These are phyloP conservation scores for Chaetomium olivaceum DNA, from an alignment of 2,329 filamentous ascomycete genomes.

Conservation along the genomic window DNA sequence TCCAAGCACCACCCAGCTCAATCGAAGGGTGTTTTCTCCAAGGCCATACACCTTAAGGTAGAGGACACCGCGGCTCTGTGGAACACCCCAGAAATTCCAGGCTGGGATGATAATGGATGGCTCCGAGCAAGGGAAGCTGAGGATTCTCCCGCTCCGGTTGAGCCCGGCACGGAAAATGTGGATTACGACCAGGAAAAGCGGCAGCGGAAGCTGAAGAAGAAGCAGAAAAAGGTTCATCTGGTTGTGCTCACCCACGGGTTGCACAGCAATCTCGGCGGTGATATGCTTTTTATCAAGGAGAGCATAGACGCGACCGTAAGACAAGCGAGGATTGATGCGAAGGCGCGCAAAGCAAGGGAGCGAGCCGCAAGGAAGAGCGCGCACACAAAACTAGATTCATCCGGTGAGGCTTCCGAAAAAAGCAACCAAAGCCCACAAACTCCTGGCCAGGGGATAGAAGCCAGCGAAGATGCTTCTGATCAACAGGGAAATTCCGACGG, in stretches of 20 bases:
- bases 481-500: slow-evolving; percentile 25
- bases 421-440: slow-evolving; percentile 26
- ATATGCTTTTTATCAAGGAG: slow-evolving; percentile 97
- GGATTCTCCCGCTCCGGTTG: slow-evolving; percentile 21
- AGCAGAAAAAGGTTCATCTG: slow-evolving; percentile 79
- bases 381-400: slow-evolving; percentile 16
- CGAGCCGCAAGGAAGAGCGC: slow-evolving; percentile 40
- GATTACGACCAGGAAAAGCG: slow-evolving; percentile 29
- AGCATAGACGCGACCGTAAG: slow-evolving; percentile 84
- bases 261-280: slow-evolving; percentile 91
- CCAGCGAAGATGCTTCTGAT: slow-evolving; percentile 35
- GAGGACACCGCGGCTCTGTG: slow-evolving; percentile 89
- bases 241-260: slow-evolving; percentile 92
- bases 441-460: slow-evolving; percentile 30
- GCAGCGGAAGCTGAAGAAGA: slow-evolving; percentile 50
- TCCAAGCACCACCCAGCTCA: slow-evolving; percentile 57
- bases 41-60: slow-evolving; percentile 72
- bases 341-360: slow-evolving; percentile 57
- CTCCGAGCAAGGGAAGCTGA: slow-evolving; percentile 28
- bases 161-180: slow-evolving; percentile 17
- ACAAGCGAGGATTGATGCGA: slow-evolving; percentile 71
- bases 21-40: slow-evolving; percentile 78
- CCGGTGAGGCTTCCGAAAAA: slow-evolving; percentile 23
- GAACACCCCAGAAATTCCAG: slow-evolving; percentile 85
- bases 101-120: slow-evolving; percentile 49